A percentile compares a stretch with the other conserved stretches of the same genome.
These are phyloP conservation scores for Hypoxylon sp. DNA, from an alignment of 2,329 filamentous ascomycete species.

Conservation along the genomic window DNA sequence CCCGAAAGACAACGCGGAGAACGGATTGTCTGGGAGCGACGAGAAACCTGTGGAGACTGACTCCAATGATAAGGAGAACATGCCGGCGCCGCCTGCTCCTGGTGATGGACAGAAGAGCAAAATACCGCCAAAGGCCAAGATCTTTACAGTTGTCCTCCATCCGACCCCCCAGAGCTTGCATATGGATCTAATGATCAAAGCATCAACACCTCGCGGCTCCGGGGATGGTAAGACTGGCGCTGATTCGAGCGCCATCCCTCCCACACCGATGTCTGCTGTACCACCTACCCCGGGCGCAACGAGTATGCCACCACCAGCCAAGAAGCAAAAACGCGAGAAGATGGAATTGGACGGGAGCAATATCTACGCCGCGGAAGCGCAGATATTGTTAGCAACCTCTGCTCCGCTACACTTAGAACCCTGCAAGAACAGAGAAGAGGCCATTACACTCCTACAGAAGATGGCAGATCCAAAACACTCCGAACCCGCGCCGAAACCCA, in stretches of 20 bases:
- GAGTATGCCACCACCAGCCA: constrained; percentile 72
- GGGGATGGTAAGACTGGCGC: constrained; percentile 54
- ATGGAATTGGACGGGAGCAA: constrained; percentile 84
- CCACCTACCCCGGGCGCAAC: constrained; percentile 74
- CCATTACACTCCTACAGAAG: constrained; percentile 78
- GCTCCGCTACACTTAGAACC: constrained; percentile 84
- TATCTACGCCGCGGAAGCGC: constrained; percentile 80
- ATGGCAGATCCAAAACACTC: constrained; percentile 84
- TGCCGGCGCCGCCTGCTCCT: constrained; percentile 66
- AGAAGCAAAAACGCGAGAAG: constrained; percentile 77
- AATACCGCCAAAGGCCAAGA: constrained; percentile 69
- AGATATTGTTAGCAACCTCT: constrained; percentile 80
- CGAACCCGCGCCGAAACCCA: constrained; percentile 83
- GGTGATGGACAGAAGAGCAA: constrained; percentile 63
- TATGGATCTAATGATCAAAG: constrained; percentile 82
- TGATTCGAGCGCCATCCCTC: constrained; percentile 67
- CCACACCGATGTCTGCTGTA: constrained; percentile 74
- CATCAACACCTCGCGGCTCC: constrained; percentile 74
- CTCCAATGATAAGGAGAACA: constrained; percentile 71
- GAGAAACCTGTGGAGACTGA: constrained; percentile 59
- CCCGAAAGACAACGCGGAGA: constrained; percentile 66
- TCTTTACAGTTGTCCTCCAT: constrained; percentile 85
- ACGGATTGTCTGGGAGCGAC: constrained; percentile 52
- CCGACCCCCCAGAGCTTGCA: constrained; percentile 84
- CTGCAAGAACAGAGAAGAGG: constrained; percentile 76